Conservation (phyloP, 306 rosid genomes). For the Astragalus membranaceus region DNA sequence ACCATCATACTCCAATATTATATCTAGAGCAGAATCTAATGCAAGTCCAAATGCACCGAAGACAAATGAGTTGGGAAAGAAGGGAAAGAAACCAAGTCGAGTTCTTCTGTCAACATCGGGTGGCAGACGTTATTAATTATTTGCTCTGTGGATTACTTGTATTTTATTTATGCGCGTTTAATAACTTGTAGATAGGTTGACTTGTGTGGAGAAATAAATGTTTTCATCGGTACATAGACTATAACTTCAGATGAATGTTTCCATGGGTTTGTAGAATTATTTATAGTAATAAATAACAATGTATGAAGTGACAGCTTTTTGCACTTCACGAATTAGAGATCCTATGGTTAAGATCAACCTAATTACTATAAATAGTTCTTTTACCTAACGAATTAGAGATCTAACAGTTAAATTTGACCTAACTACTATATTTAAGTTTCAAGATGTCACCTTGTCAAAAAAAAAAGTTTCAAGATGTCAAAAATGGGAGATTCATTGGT, state of each 20-base stretch:
- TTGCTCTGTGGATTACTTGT: not conserved
- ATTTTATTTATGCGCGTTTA: not conserved
- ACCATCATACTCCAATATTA: constrained; percentile 64
- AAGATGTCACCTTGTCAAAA: too few species aligned
- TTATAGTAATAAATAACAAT: too few species aligned
- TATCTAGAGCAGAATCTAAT: constrained; percentile 50
- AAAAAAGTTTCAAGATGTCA: too few species aligned
- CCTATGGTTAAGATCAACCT: too few species aligned
- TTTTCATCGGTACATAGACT: constrained; percentile 4
- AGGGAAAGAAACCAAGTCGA: constrained; percentile 72
- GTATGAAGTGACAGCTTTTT: too few species aligned
- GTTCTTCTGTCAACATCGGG: constrained; percentile 87
- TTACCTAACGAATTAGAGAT: too few species aligned
- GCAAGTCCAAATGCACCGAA: constrained; percentile 41
- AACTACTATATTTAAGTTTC: too few species aligned
- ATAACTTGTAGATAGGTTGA: constrained; percentile 6
- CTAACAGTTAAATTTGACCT: too few species aligned
- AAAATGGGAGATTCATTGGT: too few species aligned
- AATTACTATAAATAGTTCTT: too few species aligned
- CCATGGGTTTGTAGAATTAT: not conserved
- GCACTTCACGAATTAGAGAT: too few species aligned
- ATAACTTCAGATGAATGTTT: not conserved
- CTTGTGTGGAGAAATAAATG: constrained; percentile 17
- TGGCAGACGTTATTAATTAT: constrained; percentile 74
- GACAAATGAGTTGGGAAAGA: constrained; percentile 69